Evolutionary conservation across 768 basidiomycete genomes (phyloP).

Genomic region (Russula olivacea): DNA sequence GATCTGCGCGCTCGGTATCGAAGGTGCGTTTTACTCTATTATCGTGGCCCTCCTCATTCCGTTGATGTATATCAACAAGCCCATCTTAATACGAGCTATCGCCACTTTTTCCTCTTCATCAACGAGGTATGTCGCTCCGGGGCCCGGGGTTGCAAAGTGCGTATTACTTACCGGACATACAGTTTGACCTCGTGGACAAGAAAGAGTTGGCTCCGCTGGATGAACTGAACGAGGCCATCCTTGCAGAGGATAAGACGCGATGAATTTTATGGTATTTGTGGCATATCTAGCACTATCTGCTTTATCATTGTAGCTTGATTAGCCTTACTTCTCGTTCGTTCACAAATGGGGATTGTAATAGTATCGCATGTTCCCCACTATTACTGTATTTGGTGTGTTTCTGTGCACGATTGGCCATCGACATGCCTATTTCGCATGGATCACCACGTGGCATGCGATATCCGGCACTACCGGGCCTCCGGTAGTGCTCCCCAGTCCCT

Average conservation of each 20-base stretch:
- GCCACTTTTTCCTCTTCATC: constrained; percentile 96
- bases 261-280: constrained; percentile 14
- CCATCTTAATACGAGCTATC: constrained; percentile 96
- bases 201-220: constrained; percentile 93
- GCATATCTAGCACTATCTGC: background rate
- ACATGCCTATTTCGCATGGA: constrained; percentile 1
- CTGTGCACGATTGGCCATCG: background rate
- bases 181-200: constrained; percentile 95
- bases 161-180: constrained; percentile 12
- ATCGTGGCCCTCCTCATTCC: background rate
- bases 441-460: background rate
- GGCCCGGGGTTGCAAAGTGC: background rate
- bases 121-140: constrained; percentile 66
- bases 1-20: constrained; percentile 95
- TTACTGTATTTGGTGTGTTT: background rate
- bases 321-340: background rate
- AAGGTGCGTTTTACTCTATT: constrained; percentile 52
- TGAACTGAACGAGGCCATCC: constrained; percentile 90
- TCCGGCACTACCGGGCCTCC: background rate
- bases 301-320: background rate
- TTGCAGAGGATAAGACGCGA: constrained; percentile 47
- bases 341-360: background rate
- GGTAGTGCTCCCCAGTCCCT: no score
- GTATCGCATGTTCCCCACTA: background rate
- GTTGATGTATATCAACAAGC: constrained; percentile 42